A percentile compares a stretch with the other conserved stretches of the same genome.
Evolutionary conservation across 139 green algal species (phyloP).

Genomic region (Volvox africanus): DNA sequence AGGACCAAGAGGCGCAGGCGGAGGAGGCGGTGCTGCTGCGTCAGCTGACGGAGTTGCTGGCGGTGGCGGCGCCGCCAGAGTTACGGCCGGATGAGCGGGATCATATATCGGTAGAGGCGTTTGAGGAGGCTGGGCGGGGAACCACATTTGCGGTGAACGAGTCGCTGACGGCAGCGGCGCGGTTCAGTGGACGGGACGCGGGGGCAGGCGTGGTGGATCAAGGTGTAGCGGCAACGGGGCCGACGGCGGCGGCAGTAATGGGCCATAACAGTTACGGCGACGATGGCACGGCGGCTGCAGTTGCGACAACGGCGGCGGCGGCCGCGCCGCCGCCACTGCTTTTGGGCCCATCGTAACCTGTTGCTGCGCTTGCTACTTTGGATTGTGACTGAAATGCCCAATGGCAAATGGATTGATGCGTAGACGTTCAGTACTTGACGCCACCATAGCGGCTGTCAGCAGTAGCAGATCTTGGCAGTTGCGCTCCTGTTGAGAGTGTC

Average conservation of each 20-base stretch:
- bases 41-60: conserved; percentile 24
- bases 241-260: neutral
- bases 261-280: neutral
- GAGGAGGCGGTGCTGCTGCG: conserved; percentile 21
- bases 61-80: conserved; percentile 22
- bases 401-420: too few species aligned
- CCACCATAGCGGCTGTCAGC: too few species aligned
- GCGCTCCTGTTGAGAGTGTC: too few species aligned
- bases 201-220: conserved; percentile 21
- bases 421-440: too few species aligned
- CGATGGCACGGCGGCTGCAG: too few species aligned
- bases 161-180: neutral
- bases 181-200: neutral
- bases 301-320: neutral
- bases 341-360: neutral
- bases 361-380: too few species aligned
- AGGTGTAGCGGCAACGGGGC: neutral
- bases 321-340: too few species aligned
- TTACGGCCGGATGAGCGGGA: conserved; percentile 7
- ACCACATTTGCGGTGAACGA: neutral
- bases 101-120: conserved; percentile 42
- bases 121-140: conserved; percentile 7
- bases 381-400: too few species aligned
- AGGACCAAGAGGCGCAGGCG: conserved; percentile 52
- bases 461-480: too few species aligned